Percentiles rank a stretch among this genome's conserved stretches.
phyloP scores from a whole-genome alignment of 2,329 filamentous ascomycete species.

The Trichoderma afroharzianum region DNA sequence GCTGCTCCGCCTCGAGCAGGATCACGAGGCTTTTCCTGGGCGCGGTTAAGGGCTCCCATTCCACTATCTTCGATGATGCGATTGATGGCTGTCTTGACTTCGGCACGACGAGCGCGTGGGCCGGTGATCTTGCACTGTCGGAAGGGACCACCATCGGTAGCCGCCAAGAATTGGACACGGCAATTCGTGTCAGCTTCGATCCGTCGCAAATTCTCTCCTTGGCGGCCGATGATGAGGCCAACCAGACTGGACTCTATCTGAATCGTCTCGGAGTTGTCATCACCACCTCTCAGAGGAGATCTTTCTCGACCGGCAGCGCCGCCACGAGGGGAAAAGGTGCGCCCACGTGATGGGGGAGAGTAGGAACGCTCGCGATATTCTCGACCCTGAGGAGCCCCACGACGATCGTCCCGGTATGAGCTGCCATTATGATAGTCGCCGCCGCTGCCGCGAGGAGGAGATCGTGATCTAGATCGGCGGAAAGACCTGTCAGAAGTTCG shows the following conservation, averaged over 20 bases:
- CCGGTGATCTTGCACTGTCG: slow-evolving; percentile 86
- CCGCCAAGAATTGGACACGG: slow-evolving; percentile 82
- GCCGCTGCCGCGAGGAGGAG: slow-evolving; percentile 53
- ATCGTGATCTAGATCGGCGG: slow-evolving; percentile 67
- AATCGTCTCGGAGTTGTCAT: slow-evolving; percentile 77
- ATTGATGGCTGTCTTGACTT: slow-evolving; percentile 79
- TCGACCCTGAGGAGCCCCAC: slow-evolving; percentile 51
- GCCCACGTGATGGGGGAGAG: slow-evolving; percentile 59
- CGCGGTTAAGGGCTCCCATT: slow-evolving; percentile 46
- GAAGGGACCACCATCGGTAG: slow-evolving; percentile 67
- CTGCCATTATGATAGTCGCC: slow-evolving; percentile 63
- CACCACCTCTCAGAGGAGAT: slow-evolving; percentile 52
- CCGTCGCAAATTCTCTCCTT: slow-evolving; percentile 82
- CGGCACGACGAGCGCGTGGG: slow-evolving; percentile 64
- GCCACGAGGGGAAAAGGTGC: slow-evolving; percentile 56
- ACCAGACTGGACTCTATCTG: slow-evolving; percentile 83
- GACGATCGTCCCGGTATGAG: slow-evolving; percentile 81
- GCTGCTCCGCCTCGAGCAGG: slow-evolving; percentile 36
- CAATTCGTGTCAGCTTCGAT: slow-evolving; percentile 81
- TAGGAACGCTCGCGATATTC: slow-evolving; percentile 65
- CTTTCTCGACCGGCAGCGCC: slow-evolving; percentile 53
- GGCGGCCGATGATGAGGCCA: slow-evolving; percentile 84
- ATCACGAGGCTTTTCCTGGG: slow-evolving; percentile 40
- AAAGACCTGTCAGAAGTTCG: slow-evolving; percentile 49
- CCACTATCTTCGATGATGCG: slow-evolving; percentile 78